phyloP scores from a whole-genome alignment of 225 moss, liverwort and hornwort species.

The Bryum argenteum region DNA sequence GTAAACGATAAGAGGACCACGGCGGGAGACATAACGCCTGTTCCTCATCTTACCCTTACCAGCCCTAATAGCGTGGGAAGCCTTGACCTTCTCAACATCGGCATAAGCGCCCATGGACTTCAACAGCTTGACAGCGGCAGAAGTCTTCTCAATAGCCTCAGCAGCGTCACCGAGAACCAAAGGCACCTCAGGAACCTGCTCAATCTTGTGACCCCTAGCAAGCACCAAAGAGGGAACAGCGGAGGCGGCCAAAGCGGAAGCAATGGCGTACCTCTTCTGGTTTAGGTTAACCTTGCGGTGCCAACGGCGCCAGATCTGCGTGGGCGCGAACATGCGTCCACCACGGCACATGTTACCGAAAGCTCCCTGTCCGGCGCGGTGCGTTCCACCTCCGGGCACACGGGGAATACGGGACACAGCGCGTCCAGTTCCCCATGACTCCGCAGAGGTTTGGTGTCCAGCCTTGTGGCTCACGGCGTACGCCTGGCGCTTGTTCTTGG shows the following conservation, averaged over 20 bases:
- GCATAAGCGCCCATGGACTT: slow-evolving; percentile 73
- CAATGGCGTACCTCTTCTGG: slow-evolving; percentile 90
- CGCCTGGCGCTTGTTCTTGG: slow-evolving; percentile 87
- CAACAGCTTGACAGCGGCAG: slow-evolving; percentile 71
- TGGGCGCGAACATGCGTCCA: slow-evolving; percentile 88
- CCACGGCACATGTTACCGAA: slow-evolving; percentile 93
- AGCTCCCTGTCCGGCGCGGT: slow-evolving; percentile 88
- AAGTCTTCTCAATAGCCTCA: slow-evolving; percentile 78
- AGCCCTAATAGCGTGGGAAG: slow-evolving; percentile 69
- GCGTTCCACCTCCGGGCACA: slow-evolving; percentile 82
- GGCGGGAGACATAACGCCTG: slow-evolving; percentile 69
- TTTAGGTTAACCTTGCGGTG: slow-evolving; percentile 87
- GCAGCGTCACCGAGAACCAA: slow-evolving; percentile 67
- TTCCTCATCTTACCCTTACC: slow-evolving; percentile 97
- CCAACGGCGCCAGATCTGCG: slow-evolving; percentile 85
- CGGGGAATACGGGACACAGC: slow-evolving; percentile 86
- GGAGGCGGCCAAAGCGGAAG: slow-evolving; percentile 76
- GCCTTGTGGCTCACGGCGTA: slow-evolving; percentile 85
- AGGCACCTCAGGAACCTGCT: slow-evolving; percentile 76
- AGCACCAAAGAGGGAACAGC: slow-evolving; percentile 71
- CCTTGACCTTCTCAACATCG: slow-evolving; percentile 83
- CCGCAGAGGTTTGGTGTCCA: slow-evolving; percentile 75
- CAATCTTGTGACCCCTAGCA: slow-evolving; percentile 71
- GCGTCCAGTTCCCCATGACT: slow-evolving; percentile 82
- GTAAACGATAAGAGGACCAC: slow-evolving; percentile 77